Percentiles rank a stretch among this genome's conserved stretches.
Evolutionary conservation across 1,139 yeast genomes (phyloP).

Genomic region (Arxiozyma bovina): DNA sequence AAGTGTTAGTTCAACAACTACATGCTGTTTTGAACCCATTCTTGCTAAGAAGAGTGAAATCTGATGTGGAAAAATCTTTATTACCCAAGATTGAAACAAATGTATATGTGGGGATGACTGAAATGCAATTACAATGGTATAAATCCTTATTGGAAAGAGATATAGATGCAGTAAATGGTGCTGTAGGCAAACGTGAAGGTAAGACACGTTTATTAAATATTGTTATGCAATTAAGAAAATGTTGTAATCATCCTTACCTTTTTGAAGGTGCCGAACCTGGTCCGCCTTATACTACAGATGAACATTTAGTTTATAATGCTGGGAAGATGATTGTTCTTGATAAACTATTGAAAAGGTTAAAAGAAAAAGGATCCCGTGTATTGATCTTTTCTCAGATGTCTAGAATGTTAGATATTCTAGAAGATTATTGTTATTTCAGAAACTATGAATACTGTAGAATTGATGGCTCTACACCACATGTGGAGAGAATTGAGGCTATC

Average conservation of each 20-base stretch:
- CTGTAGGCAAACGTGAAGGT: constrained; percentile 64
- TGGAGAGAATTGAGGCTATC: constrained; percentile 64
- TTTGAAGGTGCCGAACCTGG: constrained; percentile 88
- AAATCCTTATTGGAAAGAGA: constrained; percentile 68
- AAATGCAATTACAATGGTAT: constrained; percentile 72
- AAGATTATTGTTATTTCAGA: constrained; percentile 66
- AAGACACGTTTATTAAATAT: constrained; percentile 67
- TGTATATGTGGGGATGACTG: constrained; percentile 63
- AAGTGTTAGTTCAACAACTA: constrained; percentile 68
- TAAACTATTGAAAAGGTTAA: constrained; percentile 52
- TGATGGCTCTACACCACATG: constrained; percentile 75
- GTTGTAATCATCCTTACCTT: constrained; percentile 75
- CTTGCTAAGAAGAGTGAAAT: constrained; percentile 61
- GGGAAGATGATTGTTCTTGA: constrained; percentile 68
- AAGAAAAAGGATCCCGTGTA: constrained; percentile 64
- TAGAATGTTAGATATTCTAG: constrained; percentile 67
- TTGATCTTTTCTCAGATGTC: constrained; percentile 77
- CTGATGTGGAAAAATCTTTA: constrained; percentile 71
- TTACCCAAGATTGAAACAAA: constrained; percentile 68
- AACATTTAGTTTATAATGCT: constrained; percentile 64
- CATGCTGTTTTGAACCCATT: constrained; percentile 82
- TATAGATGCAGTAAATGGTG: constrained; percentile 77
- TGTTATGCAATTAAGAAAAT: constrained; percentile 76
- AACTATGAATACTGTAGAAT: constrained; percentile 64
- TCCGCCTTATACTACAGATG: constrained; percentile 78